Evolutionary conservation across 139 green algal species (phyloP).

Genomic region (Gonium pectorale): DNA sequence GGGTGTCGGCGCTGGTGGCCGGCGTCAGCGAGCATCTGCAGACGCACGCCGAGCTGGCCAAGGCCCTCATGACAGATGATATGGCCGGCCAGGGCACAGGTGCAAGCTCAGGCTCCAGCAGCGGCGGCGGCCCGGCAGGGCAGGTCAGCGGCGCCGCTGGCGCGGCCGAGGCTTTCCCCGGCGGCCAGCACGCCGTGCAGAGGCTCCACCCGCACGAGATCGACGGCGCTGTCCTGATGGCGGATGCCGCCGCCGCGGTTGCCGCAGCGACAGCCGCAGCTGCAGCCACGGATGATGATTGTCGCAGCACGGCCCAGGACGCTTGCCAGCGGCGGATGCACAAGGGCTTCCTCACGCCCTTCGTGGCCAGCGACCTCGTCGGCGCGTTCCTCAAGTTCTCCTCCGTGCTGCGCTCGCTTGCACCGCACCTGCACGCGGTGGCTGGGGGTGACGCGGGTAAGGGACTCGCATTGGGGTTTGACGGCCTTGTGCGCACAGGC

Average conservation of each 20-base stretch:
- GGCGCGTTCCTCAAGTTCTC: background rate
- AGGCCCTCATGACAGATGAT: conserved; percentile 4
- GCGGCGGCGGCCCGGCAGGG: background rate
- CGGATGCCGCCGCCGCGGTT: background rate
- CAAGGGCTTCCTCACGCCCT: background rate
- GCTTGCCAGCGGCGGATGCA: conserved; percentile 14
- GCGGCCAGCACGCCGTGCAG: conserved; percentile 4
- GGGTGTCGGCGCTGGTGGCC: background rate
- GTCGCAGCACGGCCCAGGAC: too few species aligned
- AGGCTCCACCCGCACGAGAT: conserved; percentile 37
- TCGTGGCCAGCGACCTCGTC: background rate
- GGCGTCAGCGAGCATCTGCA: background rate
- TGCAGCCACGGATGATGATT: too few species aligned
- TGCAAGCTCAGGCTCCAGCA: background rate
- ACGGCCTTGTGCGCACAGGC: too few species aligned
- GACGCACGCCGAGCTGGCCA: background rate
- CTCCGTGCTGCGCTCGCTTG: background rate
- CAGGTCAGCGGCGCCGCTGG: background rate
- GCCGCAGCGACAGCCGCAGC: background rate
- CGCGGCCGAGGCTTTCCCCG: background rate
- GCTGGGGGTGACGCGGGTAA: too few species aligned
- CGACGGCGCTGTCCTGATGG: conserved; percentile 1
- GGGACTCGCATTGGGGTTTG: too few species aligned
- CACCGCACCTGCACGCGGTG: conserved; percentile 29
- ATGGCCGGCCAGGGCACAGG: background rate